Evolutionary conservation across 2,329 filamentous ascomycete species (phyloP).

Genomic region (Penicillium janthinellum): DNA sequence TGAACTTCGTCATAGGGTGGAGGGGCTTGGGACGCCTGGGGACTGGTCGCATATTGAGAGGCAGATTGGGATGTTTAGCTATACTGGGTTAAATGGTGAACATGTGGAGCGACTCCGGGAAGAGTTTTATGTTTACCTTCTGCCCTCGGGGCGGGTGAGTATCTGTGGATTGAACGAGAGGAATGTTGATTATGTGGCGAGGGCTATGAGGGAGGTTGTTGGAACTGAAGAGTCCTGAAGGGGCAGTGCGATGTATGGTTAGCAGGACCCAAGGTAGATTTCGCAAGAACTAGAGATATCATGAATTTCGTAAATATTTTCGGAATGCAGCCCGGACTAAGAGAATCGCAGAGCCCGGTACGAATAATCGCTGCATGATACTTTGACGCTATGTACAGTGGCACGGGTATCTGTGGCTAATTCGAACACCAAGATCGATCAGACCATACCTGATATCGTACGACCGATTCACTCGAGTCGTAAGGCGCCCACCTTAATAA

Average conservation of each 20-base stretch:
- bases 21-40: slow-evolving; percentile 16
- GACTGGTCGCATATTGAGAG: slow-evolving; percentile 22
- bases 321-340: too few relatives aligned
- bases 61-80: slow-evolving; percentile 29
- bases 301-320: not conserved
- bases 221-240: not conserved
- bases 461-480: not conserved
- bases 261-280: not conserved
- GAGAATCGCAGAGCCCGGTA: not conserved
- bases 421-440: not conserved
- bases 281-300: not conserved
- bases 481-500: not conserved
- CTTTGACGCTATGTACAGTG: not conserved
- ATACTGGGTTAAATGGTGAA: slow-evolving; percentile 16
- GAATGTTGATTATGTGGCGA: slow-evolving; percentile 22
- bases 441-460: not conserved
- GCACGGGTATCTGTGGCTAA: not conserved
- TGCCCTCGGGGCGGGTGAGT: slow-evolving; percentile 23
- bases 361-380: not conserved
- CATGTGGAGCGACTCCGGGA: slow-evolving; percentile 19
- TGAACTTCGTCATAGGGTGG: slow-evolving; percentile 18
- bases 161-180: slow-evolving; percentile 23
- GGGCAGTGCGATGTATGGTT: not conserved
- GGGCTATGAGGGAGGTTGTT: slow-evolving; percentile 22
- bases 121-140: slow-evolving; percentile 24